Evolutionary conservation across 768 basidiomycete species (phyloP).

Genomic region (Gymnopilus junonius): DNA sequence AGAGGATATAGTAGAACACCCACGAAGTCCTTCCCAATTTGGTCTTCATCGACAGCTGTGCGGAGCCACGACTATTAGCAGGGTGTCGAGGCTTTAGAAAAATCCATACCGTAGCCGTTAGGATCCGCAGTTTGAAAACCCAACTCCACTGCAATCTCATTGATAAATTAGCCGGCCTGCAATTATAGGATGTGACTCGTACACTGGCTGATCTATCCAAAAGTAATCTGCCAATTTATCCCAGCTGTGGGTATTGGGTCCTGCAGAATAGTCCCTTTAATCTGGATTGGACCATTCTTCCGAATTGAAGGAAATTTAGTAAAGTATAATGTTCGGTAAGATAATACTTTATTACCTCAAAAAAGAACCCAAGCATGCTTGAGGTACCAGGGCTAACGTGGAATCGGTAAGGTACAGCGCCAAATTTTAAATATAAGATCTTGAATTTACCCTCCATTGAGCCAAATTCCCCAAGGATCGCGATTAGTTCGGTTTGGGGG

Average conservation of each 20-base stretch:
- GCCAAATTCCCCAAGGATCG: constrained; percentile 75
- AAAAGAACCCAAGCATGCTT: constrained; percentile 64
- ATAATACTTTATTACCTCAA: constrained; percentile 48
- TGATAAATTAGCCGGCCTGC: not conserved
- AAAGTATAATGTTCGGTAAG: not conserved
- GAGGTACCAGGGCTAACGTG: constrained; percentile 65
- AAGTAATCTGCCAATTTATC: constrained; percentile 64
- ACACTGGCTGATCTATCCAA: constrained; percentile 80
- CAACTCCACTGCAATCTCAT: constrained; percentile 43
- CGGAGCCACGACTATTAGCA: not conserved
- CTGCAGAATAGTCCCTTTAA: constrained; percentile 54
- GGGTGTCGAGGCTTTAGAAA: not conserved
- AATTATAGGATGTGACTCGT: constrained; percentile 14
- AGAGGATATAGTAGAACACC: constrained; percentile 24
- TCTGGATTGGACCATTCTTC: constrained; percentile 73
- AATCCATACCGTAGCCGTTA: constrained; percentile 56
- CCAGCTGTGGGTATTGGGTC: constrained; percentile 62
- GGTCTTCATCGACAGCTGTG: constrained; percentile 63
- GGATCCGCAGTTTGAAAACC: constrained; percentile 69
- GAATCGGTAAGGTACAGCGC: no score
- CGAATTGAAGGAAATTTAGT: not conserved
- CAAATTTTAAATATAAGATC: not conserved
- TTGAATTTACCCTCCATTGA: constrained; percentile 68
- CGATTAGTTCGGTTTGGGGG: constrained; percentile 30
- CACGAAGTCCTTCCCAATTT: constrained; percentile 63